Evolutionary conservation across 208 protist genomes (phyloP).

Genomic region (Leishmania amazonensis): DNA sequence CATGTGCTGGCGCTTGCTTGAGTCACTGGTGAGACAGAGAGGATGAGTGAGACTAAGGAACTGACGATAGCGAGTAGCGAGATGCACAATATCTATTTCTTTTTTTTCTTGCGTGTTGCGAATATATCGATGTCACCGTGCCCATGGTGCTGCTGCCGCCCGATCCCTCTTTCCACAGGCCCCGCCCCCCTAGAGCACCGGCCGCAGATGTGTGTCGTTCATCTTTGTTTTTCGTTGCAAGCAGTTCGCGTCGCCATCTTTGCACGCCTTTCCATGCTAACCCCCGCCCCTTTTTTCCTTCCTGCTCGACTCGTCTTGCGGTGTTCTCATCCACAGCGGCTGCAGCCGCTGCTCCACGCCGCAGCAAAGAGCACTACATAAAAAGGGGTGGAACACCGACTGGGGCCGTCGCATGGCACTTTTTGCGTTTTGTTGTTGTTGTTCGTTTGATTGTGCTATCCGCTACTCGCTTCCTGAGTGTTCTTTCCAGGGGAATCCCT

Average conservation of each 20-base stretch:
- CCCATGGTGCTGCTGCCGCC: not conserved
- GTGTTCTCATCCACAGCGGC: not conserved
- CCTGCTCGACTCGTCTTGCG: not conserved
- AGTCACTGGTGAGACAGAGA: not conserved
- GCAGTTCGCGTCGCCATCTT: not conserved
- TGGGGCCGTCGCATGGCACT: not conserved
- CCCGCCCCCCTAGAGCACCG: not conserved
- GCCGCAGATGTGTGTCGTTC: not conserved
- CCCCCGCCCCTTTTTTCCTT: not conserved
- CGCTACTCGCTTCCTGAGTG: not conserved
- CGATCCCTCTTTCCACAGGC: not conserved
- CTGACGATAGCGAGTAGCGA: not conserved
- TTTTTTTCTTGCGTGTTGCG: not conserved
- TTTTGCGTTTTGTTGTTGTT: not conserved
- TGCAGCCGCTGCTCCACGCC: not conserved
- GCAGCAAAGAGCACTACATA: not conserved
- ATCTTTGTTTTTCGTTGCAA: not conserved
- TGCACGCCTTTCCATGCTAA: not conserved
- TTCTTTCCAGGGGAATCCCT: not conserved
- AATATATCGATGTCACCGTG: not conserved
- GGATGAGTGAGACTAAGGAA: not conserved
- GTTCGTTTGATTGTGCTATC: not conserved
- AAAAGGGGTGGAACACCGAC: not conserved
- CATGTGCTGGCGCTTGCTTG: not conserved
- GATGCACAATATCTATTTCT: not conserved